These are phyloP conservation scores for Cordyceps farinosa DNA, from an alignment of 2,329 filamentous ascomycete genomes.

Conservation along the genomic window DNA sequence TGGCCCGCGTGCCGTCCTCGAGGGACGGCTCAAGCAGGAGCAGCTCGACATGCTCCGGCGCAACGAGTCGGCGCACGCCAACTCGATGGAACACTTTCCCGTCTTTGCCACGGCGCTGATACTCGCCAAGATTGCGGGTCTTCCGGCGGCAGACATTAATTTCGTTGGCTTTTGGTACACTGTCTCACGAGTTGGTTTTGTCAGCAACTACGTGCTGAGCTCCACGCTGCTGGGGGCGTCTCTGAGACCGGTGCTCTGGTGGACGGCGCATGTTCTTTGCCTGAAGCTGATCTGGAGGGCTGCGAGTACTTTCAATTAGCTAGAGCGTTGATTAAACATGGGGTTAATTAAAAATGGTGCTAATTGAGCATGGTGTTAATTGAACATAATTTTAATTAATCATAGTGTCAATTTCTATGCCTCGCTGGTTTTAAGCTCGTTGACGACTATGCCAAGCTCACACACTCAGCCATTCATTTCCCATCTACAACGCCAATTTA, in stretches of 20 bases:
- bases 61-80: conserved; percentile 12
- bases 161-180: conserved; percentile 7
- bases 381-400: too few relatives aligned
- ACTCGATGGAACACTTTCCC: conserved; percentile 16
- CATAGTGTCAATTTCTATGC: too few relatives aligned
- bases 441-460: too few relatives aligned
- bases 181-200: not conserved
- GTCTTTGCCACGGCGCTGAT: conserved; percentile 9
- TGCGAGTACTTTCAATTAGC: not conserved
- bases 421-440: too few relatives aligned
- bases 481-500: not conserved
- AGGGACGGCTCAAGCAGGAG: not conserved
- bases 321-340: not conserved
- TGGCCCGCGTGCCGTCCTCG: conserved; percentile 11
- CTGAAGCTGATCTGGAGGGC: conserved; percentile 15
- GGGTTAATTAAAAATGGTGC: too few relatives aligned
- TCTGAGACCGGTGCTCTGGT: conserved; percentile 10
- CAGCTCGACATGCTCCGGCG: conserved; percentile 13
- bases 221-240: not conserved
- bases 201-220: conserved; percentile 2
- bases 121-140: conserved; percentile 8
- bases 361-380: too few relatives aligned
- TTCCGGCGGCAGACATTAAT: conserved; percentile 7
- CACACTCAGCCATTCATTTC: too few relatives aligned
- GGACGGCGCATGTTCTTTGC: conserved; percentile 4